Conservation (phyloP, 1,284 basidiomycete genomes). For the Ustilago loliicola region DNA sequence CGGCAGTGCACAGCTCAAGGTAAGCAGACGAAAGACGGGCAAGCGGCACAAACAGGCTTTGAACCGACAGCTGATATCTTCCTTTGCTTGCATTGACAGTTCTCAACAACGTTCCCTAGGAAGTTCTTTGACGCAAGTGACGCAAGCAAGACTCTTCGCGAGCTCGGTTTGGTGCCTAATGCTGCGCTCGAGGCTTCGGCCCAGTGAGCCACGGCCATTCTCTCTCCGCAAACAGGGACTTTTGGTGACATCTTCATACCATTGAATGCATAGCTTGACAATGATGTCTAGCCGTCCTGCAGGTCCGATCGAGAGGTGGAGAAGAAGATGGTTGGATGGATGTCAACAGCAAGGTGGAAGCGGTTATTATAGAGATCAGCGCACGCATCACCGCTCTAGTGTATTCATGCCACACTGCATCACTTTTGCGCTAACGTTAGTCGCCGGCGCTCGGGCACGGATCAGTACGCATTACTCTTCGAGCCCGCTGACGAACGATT, state of each 20-base stretch:
- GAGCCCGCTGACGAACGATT: too few relatives aligned
- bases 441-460: too few relatives aligned
- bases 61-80: background rate
- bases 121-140: slow-evolving; percentile 63
- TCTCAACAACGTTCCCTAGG: slow-evolving; percentile 68
- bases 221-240: background rate
- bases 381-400: too few relatives aligned
- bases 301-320: too few relatives aligned
- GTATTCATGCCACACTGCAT: too few relatives aligned
- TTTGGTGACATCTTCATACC: background rate
- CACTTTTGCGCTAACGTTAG: too few relatives aligned
- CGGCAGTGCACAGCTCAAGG: slow-evolving; percentile 51
- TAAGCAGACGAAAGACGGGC: slow-evolving; percentile 19
- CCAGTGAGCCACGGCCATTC: slow-evolving; percentile 10
- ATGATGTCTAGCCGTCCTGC: background rate
- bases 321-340: too few relatives aligned
- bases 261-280: background rate
- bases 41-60: background rate
- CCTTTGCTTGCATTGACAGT: slow-evolving; percentile 38
- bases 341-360: too few relatives aligned
- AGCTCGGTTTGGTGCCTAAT: slow-evolving; percentile 68
- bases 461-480: too few relatives aligned
- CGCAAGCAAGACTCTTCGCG: slow-evolving; percentile 57
- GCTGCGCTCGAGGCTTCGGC: slow-evolving; percentile 65
- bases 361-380: too few relatives aligned